Conservation (phyloP, 306 rosid species). For the Cajanus cajan region DNA sequence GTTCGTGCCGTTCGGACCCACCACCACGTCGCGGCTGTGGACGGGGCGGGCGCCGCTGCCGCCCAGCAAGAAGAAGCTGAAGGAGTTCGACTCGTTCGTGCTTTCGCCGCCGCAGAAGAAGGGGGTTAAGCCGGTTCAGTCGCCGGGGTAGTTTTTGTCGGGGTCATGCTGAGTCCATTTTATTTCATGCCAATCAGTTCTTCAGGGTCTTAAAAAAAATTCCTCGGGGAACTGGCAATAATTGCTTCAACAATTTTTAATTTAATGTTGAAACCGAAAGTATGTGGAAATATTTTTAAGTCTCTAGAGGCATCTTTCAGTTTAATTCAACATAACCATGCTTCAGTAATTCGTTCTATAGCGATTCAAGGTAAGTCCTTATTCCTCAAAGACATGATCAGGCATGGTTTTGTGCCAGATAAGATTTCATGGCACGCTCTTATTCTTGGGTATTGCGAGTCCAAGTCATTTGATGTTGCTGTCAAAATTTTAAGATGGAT, state of each 20-base stretch:
- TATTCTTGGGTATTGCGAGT: constrained; percentile 55
- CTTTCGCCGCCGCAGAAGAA: constrained; percentile 82
- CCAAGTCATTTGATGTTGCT: constrained; percentile 61
- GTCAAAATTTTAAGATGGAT: constrained; percentile 58
- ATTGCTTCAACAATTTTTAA: not conserved
- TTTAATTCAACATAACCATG: not conserved
- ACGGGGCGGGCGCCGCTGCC: constrained; percentile 86
- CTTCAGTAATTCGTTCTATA: not conserved
- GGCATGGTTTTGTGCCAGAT: constrained; percentile 47
- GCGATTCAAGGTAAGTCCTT: not conserved
- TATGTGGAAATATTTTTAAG: too few species aligned
- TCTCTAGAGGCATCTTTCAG: not conserved
- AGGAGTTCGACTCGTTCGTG: constrained; percentile 79
- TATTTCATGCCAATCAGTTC: too few species aligned
- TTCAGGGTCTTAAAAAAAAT: too few species aligned
- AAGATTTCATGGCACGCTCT: constrained; percentile 67
- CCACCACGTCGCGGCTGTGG: constrained; percentile 75
- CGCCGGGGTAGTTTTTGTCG: constrained; percentile 73
- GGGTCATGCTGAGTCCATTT: constrained; percentile 83
- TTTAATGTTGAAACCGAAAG: not conserved
- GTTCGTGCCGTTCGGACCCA: constrained; percentile 69
- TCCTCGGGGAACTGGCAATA: not conserved
- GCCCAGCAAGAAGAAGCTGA: constrained; percentile 67
- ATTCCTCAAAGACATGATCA: constrained; percentile 29
- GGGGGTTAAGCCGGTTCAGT: constrained; percentile 84